Percentiles rank a stretch among this genome's conserved stretches.
phyloP scores from a whole-genome alignment of 805 yeast genomes.

The Suhomyces emberorum region DNA sequence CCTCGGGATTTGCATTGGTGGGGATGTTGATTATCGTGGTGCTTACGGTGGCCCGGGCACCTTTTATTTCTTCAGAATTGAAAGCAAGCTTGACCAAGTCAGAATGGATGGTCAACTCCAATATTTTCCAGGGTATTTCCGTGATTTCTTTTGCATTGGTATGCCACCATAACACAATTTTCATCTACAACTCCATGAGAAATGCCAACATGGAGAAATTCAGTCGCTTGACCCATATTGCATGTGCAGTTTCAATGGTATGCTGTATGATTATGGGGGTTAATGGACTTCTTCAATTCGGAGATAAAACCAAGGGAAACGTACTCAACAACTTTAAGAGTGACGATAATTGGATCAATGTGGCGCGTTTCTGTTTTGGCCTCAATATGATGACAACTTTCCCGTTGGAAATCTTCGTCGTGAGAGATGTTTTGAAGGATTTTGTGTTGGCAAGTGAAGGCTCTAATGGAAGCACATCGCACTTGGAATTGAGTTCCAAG shows the following conservation, averaged over 20 bases:
- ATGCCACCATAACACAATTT: conserved; percentile 91
- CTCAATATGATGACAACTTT: conserved; percentile 89
- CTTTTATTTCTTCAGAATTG: conserved; percentile 46
- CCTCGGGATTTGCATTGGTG: conserved; percentile 78
- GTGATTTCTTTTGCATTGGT: conserved; percentile 94
- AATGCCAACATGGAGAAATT: conserved; percentile 76
- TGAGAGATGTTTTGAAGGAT: conserved; percentile 81
- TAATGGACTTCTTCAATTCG: conserved; percentile 74
- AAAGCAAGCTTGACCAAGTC: conserved; percentile 46
- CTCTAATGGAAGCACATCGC: conserved; percentile 26
- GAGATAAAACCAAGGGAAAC: conserved; percentile 79
- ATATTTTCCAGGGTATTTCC: conserved; percentile 85
- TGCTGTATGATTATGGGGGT: conserved; percentile 77
- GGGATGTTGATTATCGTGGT: conserved; percentile 79
- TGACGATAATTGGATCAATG: conserved; percentile 69
- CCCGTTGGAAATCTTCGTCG: conserved; percentile 87
- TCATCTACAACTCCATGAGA: conserved; percentile 80
- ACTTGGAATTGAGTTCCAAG: conserved; percentile 39
- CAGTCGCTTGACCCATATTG: conserved; percentile 73
- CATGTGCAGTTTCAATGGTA: conserved; percentile 76
- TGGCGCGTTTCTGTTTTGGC: conserved; percentile 90
- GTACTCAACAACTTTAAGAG: conserved; percentile 82
- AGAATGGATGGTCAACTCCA: conserved; percentile 54
- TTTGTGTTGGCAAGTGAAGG: conserved; percentile 34
- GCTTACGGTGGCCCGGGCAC: conserved; percentile 73